Percentiles rank a stretch among this genome's conserved stretches.
These are phyloP conservation scores for Penicillium sp. DNA, from an alignment of 2,329 filamentous ascomycete species.

Conservation along the genomic window DNA sequence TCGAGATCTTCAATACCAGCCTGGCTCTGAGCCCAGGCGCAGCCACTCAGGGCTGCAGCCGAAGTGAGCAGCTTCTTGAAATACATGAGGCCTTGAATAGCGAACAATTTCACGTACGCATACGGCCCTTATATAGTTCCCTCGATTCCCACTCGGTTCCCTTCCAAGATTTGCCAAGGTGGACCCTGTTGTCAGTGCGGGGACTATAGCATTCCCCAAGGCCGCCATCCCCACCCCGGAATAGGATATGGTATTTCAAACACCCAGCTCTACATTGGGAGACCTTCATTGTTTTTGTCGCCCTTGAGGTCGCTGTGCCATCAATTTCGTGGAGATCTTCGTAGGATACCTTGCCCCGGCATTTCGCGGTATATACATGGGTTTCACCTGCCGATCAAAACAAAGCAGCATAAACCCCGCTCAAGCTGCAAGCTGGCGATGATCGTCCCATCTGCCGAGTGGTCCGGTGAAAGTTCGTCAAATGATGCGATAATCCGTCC, in stretches of 20 bases:
- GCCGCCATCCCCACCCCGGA: background rate
- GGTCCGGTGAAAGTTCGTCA: background rate
- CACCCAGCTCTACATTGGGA: background rate
- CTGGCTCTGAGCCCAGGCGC: slow-evolving; percentile 14
- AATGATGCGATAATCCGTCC: background rate
- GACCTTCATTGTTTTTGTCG: background rate
- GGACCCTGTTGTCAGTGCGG: slow-evolving; percentile 1
- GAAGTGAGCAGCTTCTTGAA: slow-evolving; percentile 12
- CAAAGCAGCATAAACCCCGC: background rate
- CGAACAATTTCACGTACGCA: background rate
- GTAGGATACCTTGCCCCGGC: background rate
- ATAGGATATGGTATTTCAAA: background rate
- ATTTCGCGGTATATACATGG: background rate
- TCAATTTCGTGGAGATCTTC: background rate
- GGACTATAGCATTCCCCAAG: slow-evolving; percentile 1
- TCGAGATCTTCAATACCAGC: slow-evolving; percentile 26
- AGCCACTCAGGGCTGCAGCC: slow-evolving; percentile 10
- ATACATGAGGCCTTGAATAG: slow-evolving; percentile 8
- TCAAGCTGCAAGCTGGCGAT: background rate
- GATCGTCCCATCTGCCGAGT: background rate
- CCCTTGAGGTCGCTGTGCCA: background rate
- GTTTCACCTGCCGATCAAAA: background rate
- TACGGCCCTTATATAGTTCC: slow-evolving; percentile 1
- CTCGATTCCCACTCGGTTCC: background rate
- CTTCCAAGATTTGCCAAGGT: background rate